Percentiles rank a stretch among this genome's conserved stretches.
Conservation (phyloP, 1,139 yeast genomes). For the Candida sp. region DNA sequence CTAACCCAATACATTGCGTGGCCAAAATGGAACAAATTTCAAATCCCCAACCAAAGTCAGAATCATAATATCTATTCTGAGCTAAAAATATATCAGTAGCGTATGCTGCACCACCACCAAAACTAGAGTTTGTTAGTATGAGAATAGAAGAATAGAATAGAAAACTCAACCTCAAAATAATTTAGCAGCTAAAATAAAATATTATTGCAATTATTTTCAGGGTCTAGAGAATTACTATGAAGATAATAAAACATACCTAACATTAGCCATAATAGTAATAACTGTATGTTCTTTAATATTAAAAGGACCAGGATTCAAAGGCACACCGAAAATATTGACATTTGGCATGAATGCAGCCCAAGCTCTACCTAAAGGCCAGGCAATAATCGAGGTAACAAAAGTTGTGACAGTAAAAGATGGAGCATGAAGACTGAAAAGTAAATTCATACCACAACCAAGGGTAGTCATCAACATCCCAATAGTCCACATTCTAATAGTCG, state of each 20-base stretch:
- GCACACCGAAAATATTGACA: slow-evolving; percentile 34
- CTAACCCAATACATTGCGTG: slow-evolving; percentile 63
- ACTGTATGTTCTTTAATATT: slow-evolving; percentile 65
- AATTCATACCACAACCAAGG: slow-evolving; percentile 58
- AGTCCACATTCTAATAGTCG: slow-evolving; percentile 62
- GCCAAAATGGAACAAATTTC: slow-evolving; percentile 48
- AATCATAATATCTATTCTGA: slow-evolving; percentile 47
- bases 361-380: slow-evolving; percentile 58
- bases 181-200: too few relatives aligned
- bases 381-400: slow-evolving; percentile 55
- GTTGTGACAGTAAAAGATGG: slow-evolving; percentile 55
- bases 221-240: too few relatives aligned
- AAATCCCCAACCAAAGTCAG: slow-evolving; percentile 37
- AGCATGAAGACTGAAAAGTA: slow-evolving; percentile 56
- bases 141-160: slow-evolving; percentile 5
- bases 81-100: slow-evolving; percentile 59
- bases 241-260: slow-evolving; percentile 14
- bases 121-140: slow-evolving; percentile 17
- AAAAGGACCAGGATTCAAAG: slow-evolving; percentile 62
- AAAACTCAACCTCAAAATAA: too few relatives aligned
- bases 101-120: slow-evolving; percentile 60
- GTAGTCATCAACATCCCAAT: slow-evolving; percentile 52
- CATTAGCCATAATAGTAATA: slow-evolving; percentile 52
- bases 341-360: slow-evolving; percentile 50
- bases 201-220: too few relatives aligned